phyloP scores from a whole-genome alignment of 306 rosid species.

The Cucurbita ficifolia region DNA sequence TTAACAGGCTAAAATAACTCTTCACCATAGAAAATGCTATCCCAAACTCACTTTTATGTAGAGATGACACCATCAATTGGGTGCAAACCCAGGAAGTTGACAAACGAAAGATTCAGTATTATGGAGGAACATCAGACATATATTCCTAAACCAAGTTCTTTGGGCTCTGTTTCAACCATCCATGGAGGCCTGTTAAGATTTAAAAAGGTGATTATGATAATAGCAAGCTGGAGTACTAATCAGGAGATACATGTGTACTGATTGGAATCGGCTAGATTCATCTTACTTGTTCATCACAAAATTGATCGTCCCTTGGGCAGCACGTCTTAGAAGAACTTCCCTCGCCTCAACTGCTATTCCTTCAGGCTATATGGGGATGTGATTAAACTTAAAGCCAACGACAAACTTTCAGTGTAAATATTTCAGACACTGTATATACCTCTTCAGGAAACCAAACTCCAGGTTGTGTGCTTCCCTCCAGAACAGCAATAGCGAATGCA shows the following conservation, averaged over 20 bases:
- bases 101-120: not conserved
- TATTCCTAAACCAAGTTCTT: slow-evolving; percentile 83
- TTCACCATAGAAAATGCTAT: not conserved
- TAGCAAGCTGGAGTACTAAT: not conserved
- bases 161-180: slow-evolving; percentile 86
- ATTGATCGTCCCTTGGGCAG: slow-evolving; percentile 70
- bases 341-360: slow-evolving; percentile 81
- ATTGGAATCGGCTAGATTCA: not conserved
- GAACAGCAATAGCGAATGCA: slow-evolving; percentile 79
- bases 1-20: not conserved
- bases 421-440: slow-evolving; percentile 21
- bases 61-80: not conserved
- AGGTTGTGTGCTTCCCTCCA: slow-evolving; percentile 85
- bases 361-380: slow-evolving; percentile 39
- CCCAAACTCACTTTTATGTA: not conserved
- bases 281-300: slow-evolving; percentile 62
- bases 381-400: slow-evolving; percentile 4
- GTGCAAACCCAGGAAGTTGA: not conserved
- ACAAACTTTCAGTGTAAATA: not conserved
- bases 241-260: not conserved
- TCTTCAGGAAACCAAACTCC: slow-evolving; percentile 99
- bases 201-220: not conserved
- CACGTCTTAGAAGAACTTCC: slow-evolving; percentile 76
- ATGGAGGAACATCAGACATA: slow-evolving; percentile 25
- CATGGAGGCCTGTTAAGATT: slow-evolving; percentile 53